Base-by-base conservation (phyloP, 306 rosid genomes). In the apple (Malus domestica) region DNA sequence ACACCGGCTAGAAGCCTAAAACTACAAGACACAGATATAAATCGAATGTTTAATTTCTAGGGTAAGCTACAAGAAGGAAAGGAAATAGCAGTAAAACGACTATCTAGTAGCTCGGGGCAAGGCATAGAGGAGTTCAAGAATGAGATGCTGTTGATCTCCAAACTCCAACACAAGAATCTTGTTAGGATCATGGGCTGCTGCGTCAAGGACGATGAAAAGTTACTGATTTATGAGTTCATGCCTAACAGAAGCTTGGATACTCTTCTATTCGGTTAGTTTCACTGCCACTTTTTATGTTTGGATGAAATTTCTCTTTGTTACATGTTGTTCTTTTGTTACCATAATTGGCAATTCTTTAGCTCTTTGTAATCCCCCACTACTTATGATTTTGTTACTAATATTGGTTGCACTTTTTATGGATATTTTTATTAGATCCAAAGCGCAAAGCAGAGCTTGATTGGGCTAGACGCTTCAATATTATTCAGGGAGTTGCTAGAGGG, bases 161-260 rank as follows among this genome's bases (percentile, higher is more conserved):
- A 83, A 44, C 89, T 80, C 40, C 86, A 77, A 22, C 81, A 83
- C 44, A 78, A 80, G 62, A 86, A 86, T 71, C 85, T 86, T 80
- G 89, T 80, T 44, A 67, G 70, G 70, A 55, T 82, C 40, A 13
- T 80, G 16, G 89, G 89, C n/a, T 86, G 74, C 61, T 86, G 85
- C 27, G 45, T 80, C 22, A 57, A 86, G 6, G 40, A 61, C 1
- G 83, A 77, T 18, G 89, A 82, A 72, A 82, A 75, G 68, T 45
- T 83, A 51, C 74, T 86, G 8, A 33, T 82, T 6, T 85, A 82
- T 52, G 89, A 85, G 57, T 80, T 73, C 67, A 80, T 82, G 86
- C 79, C 82, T 0, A 82, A 82, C 76, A 82, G 78, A 77, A 86
- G 89, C 68, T 67, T 82, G 77, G 86, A 86, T 74, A 14, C 25